phyloP scores from a whole-genome alignment of 768 basidiomycete genomes.

The Melanogaster broomeanus region DNA sequence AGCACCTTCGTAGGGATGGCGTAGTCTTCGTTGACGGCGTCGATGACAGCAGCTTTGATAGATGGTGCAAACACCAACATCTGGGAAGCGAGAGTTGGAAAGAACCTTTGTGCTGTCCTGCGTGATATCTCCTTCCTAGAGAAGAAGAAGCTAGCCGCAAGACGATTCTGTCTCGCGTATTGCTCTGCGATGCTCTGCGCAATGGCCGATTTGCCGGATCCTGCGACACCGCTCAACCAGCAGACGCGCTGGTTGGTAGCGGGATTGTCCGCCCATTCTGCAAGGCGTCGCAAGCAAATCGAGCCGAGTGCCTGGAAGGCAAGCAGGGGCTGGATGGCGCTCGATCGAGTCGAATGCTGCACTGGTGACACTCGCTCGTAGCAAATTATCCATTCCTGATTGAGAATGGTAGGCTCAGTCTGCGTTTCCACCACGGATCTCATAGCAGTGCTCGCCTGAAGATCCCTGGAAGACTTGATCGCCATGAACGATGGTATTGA shows the following conservation, averaged over 20 bases:
- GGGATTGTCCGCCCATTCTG: conserved; percentile 15
- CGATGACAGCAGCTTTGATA: conserved; percentile 14
- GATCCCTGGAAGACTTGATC: conserved; percentile 16
- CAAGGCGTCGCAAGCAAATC: conserved; percentile 12
- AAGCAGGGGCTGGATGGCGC: conserved; percentile 19
- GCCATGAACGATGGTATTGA: conserved; percentile 18
- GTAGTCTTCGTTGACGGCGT: conserved; percentile 19
- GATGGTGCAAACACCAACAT: conserved; percentile 19
- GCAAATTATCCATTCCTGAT: conserved; percentile 15
- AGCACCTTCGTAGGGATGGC: conserved; percentile 24
- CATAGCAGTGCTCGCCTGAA: conserved; percentile 8
- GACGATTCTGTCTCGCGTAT: conserved; percentile 14
- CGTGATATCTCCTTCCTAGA: conserved; percentile 24
- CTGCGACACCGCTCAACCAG: conserved; percentile 26
- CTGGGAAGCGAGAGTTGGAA: conserved; percentile 35
- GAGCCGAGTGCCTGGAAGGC: conserved; percentile 20
- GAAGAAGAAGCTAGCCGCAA: conserved; percentile 39
- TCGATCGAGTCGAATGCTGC: conserved; percentile 17
- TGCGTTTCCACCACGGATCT: background rate
- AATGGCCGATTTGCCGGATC: conserved; percentile 26
- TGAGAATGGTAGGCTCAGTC: background rate
- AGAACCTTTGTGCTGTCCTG: conserved; percentile 22
- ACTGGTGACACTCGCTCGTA: conserved; percentile 11
- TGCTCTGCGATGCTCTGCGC: conserved; percentile 30
- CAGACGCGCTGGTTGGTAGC: conserved; percentile 7